Base-by-base conservation (phyloP, 805 yeast species). In the Pichia ethanolica region DNA sequence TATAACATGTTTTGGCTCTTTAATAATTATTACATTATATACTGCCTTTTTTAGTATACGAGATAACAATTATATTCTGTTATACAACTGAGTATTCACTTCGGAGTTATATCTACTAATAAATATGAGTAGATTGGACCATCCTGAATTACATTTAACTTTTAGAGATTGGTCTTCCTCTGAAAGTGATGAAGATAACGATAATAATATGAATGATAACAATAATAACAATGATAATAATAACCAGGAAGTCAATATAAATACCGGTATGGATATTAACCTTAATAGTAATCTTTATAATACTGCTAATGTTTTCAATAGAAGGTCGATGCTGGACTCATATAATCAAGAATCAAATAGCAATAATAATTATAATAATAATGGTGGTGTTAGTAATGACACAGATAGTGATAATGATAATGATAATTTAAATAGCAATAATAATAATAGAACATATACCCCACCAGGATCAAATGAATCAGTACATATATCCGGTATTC, bases 151-250 rank as follows among this genome's bases (percentile, higher is more conserved):
- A 7, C 36, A 42, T 37, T 32, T 42, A 11, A 47, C 42, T 2
- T 42, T 47, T n/a, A 28, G 46, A 36, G 40, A 47, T 8, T 42
- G 41, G 45, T 47, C 49, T 5, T 38, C 45, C 8, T 41, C 45
- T n/a, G 48, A 27, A 20, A 41, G 42, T 33, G 35, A 35, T 8
- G 42, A 47, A 3, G 38, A 37, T 11, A 14, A 35, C 25, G 41
- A 28, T 28, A 25, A n/a, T 11, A 30, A 39, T 11, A 30, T 33
- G n/a, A 34, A 32, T 25, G 25, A 25, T 38, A 27, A 42, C 5
- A 20, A 42, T 34, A 14, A 12, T 8, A 7, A 7, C 8, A 13
- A 25, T 12, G 42, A 11, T 32, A 7, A 39, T 14, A n/a, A 27
- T 13, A 32, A 41, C 7, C 42, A 39, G 26, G 3, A 20, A 20